Conservation (phyloP, 441 rosid genomes). For the Macaranga tanarius region DNA sequence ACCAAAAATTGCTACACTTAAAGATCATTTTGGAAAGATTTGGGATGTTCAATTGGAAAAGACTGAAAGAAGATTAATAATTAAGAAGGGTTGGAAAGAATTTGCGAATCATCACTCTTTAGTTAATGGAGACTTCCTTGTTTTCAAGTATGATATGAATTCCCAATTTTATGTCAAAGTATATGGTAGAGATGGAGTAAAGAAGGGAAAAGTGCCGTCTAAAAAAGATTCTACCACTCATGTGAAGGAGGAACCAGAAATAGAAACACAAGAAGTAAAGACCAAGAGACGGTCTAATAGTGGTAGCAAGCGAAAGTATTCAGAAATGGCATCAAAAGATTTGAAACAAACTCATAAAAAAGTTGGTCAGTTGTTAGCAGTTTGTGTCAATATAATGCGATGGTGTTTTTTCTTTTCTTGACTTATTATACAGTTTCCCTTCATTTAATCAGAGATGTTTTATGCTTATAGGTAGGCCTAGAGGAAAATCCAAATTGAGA, state of each 20-base stretch:
- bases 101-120: conserved; percentile 30
- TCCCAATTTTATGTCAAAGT: conserved; percentile 28
- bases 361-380: not conserved
- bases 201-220: conserved; percentile 15
- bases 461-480: conserved; percentile 17
- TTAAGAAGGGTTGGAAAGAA: conserved; percentile 33
- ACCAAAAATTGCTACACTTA: conserved; percentile 15
- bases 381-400: not conserved
- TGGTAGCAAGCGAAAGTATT: conserved; percentile 21
- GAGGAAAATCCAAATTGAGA: conserved; percentile 1
- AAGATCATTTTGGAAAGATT: conserved; percentile 26
- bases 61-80: conserved; percentile 12
- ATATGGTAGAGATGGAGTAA: conserved; percentile 34
- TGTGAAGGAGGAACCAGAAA: conserved; percentile 22
- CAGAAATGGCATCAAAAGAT: not conserved
- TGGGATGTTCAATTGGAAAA: conserved; percentile 31
- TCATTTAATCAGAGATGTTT: not conserved
- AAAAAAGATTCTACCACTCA: no score
- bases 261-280: conserved; percentile 9
- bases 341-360: not conserved
- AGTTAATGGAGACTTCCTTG: conserved; percentile 31
- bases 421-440: not conserved
- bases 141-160: conserved; percentile 25
- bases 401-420: not conserved
- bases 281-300: not conserved